Evolutionary conservation across 257 asterid genomes (phyloP).

Genomic region (Anisodus acutangulus): DNA sequence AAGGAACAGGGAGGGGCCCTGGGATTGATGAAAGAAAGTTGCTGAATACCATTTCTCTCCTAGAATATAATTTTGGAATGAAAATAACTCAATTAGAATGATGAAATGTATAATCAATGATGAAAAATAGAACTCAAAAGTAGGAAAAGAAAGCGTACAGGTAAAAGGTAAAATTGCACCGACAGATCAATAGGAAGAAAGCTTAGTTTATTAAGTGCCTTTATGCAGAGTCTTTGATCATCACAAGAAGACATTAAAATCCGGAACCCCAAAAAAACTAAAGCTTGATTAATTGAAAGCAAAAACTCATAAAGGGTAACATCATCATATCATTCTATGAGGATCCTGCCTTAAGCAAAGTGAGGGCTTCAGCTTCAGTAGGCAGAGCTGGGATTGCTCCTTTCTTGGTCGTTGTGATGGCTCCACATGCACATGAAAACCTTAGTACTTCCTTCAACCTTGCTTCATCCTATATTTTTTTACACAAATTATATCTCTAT

Average conservation of each 20-base stretch:
- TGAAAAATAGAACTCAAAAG: too few relatives aligned
- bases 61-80: too few relatives aligned
- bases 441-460: slow-evolving; percentile 73
- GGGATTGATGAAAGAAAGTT: too few relatives aligned
- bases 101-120: too few relatives aligned
- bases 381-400: slow-evolving; percentile 99
- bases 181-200: neutral
- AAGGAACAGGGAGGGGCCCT: too few relatives aligned
- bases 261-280: neutral
- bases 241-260: neutral
- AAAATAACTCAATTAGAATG: too few relatives aligned
- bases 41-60: too few relatives aligned
- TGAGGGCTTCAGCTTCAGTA: slow-evolving; percentile 54
- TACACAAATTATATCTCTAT: neutral
- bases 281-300: neutral
- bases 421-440: slow-evolving; percentile 94
- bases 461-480: slow-evolving; percentile 59
- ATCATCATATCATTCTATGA: neutral
- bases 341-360: slow-evolving; percentile 39
- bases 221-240: neutral
- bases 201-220: slow-evolving; percentile 15
- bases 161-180: neutral
- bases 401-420: slow-evolving; percentile 90
- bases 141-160: neutral
- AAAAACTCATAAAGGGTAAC: neutral